Conservation (phyloP, 345 rosid genomes). For the Salix purpurea region DNA sequence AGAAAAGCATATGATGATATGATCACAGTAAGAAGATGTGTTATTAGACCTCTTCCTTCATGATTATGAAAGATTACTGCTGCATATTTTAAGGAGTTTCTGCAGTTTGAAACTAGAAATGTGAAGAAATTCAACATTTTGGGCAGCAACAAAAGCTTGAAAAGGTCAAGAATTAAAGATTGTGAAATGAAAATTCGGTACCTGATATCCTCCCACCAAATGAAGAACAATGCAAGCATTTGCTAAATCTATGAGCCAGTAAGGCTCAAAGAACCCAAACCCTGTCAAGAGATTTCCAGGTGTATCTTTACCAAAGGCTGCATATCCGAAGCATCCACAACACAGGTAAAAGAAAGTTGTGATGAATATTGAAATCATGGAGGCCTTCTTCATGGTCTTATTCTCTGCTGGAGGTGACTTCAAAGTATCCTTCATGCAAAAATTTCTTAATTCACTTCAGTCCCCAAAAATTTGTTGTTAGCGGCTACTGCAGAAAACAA, state of each 20-base stretch:
- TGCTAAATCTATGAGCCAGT: conserved; percentile 23
- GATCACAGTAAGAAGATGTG: too few species aligned
- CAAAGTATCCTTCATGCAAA: conserved; percentile 33
- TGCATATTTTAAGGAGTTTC: too few species aligned
- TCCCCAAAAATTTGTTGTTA: background rate
- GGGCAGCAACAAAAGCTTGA: too few species aligned
- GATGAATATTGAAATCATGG: conserved; percentile 15
- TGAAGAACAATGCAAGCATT: conserved; percentile 29
- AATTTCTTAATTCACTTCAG: background rate
- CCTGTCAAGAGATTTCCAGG: conserved; percentile 32
- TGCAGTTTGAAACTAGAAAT: too few species aligned
- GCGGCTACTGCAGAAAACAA: too few species aligned
- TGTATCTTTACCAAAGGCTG: conserved; percentile 34
- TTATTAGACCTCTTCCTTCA: too few species aligned
- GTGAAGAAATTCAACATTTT: too few species aligned
- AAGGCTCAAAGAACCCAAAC: conserved; percentile 22
- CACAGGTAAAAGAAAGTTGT: conserved; percentile 37
- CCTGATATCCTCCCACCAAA: conserved; percentile 45
- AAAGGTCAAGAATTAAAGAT: background rate
- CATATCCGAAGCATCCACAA: conserved; percentile 43
- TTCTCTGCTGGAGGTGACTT: conserved; percentile 38
- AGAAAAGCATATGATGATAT: too few species aligned
- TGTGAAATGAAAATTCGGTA: conserved; percentile 1
- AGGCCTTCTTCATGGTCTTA: conserved; percentile 38
- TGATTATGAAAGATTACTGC: too few species aligned